Base-by-base conservation (phyloP, 139 green algal species). In the Gonium pectorale region DNA sequence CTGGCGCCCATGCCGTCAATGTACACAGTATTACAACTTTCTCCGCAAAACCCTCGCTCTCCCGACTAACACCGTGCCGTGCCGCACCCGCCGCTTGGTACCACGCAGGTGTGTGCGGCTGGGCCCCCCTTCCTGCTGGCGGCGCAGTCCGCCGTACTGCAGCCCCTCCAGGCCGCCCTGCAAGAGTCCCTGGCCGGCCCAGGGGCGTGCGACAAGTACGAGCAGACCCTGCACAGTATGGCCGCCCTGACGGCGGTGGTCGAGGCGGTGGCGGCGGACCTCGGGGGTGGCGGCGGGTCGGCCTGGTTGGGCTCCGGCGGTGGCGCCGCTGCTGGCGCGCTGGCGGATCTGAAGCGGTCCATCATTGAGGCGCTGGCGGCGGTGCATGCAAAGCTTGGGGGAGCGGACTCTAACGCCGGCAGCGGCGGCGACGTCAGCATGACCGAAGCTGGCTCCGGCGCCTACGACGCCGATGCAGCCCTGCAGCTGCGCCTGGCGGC, bases 401-500 rank as follows among this genome's bases (percentile, higher is more conserved):
- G n/a, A 4, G 6, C n/a, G 15, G 46, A 3, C 17, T 17, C 37
- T n/a, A 31, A 46, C 31, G 31, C 31, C 24, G 31, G 62, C 59
- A 43, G 8, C 43, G 68, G 9, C 41, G 68, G 8, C 43, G 68
- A 77, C 29, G 68, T 77, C 9, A 26, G 1, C 5, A 77, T 77
- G n/a, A 38, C 17, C 7, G 37, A 64, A n/a, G 56, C 56, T 8
- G 56, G 13, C 5, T 64, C n/a, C 9, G n/a, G n/a, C 69, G 26
- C 17, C n/a, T 82, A 72, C 75, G 43, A 33, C 31, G 5, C 41
- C 1, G 60, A 26, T 1, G 77, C 41, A 22, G 59, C 77, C 4
- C 43, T 22, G 43, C 77, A 83, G 77, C 77, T 83, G n/a, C 77
- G 77, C 17, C 43, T 83, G 44, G 77, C 77, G 41, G 77, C 40